Conservation (phyloP, 2,329 filamentous ascomycete species). For the Tricladium varicosporioides region DNA sequence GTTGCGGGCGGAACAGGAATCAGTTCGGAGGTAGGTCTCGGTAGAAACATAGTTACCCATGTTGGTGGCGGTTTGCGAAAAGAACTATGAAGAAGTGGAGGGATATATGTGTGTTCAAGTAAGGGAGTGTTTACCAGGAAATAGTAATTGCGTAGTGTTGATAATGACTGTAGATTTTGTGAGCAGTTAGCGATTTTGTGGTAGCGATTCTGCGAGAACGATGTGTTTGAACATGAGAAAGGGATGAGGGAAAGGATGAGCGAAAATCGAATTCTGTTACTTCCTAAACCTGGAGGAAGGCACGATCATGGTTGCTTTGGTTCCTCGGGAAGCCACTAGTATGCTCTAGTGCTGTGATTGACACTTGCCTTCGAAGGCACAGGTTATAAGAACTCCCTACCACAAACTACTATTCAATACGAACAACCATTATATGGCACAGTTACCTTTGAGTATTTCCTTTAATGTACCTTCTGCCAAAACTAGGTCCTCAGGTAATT, state of each 20-base stretch:
- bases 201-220: neutral
- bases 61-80: neutral
- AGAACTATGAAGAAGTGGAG: neutral
- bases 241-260: neutral
- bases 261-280: neutral
- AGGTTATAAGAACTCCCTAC: too few species aligned
- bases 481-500: constrained; percentile 6
- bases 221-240: neutral
- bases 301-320: neutral
- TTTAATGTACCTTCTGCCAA: constrained; percentile 3
- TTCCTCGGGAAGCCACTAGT: too few species aligned
- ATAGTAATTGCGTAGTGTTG: too few species aligned
- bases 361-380: too few species aligned
- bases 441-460: constrained; percentile 1
- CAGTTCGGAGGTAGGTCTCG: neutral
- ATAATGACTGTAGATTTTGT: too few species aligned
- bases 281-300: neutral
- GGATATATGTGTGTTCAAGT: neutral
- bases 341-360: too few species aligned
- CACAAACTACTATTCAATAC: too few species aligned
- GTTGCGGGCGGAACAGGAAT: neutral
- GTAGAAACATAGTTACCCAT: neutral
- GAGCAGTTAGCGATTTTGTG: neutral
- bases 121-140: neutral
- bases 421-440: too few species aligned